phyloP scores from a whole-genome alignment of 192 early-diverging fungal species.

The Chytriomyces sp. region DNA sequence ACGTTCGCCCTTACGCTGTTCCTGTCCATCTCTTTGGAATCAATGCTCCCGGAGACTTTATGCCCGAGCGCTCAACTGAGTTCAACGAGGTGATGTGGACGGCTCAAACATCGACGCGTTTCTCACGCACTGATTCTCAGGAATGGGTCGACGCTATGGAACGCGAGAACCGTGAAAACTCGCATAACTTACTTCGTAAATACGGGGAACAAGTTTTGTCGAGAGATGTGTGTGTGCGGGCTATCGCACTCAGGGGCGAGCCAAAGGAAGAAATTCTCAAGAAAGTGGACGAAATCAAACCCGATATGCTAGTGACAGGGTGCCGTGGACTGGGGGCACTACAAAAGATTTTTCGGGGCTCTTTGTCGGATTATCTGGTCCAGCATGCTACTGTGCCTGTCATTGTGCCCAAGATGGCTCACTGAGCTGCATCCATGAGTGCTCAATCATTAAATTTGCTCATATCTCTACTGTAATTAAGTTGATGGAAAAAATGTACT shows the following conservation, averaged over 20 bases:
- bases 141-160: slow-evolving; percentile 11
- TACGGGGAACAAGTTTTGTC: slow-evolving; percentile 15
- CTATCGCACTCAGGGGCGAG: slow-evolving; percentile 52
- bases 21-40: neutral
- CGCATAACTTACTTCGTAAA: slow-evolving; percentile 13
- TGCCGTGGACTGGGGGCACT: slow-evolving; percentile 19
- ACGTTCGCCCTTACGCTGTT: slow-evolving; percentile 17
- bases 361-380: slow-evolving; percentile 44
- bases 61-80: neutral
- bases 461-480: too few relatives aligned
- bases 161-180: slow-evolving; percentile 6
- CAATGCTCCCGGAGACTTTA: slow-evolving; percentile 1
- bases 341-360: slow-evolving; percentile 41
- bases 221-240: slow-evolving; percentile 23
- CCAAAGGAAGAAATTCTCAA: slow-evolving; percentile 42
- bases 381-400: slow-evolving; percentile 37
- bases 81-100: slow-evolving; percentile 29
- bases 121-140: too few relatives aligned
- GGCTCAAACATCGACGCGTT: too few relatives aligned
- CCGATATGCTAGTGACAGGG: slow-evolving; percentile 30
- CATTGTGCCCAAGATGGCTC: slow-evolving; percentile 24
- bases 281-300: slow-evolving; percentile 37
- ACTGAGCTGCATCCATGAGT: too few relatives aligned
- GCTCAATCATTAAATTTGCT: too few relatives aligned
- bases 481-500: neutral